Evolutionary conservation across 2,329 filamentous ascomycete species (phyloP).

Genomic region (Stagonosporopsis vannaccii): DNA sequence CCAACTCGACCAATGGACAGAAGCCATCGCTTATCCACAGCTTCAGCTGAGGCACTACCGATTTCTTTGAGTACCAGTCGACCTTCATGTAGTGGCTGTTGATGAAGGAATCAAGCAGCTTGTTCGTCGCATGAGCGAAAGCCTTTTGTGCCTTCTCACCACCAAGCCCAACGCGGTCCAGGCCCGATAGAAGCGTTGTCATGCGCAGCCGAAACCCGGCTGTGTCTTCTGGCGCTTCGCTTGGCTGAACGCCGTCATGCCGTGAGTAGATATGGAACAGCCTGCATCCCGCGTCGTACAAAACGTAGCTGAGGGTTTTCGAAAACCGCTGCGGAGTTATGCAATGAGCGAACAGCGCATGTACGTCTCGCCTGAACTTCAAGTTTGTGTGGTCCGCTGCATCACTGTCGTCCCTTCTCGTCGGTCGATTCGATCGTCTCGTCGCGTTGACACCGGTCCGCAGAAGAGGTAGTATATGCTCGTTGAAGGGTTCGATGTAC

Average conservation of each 20-base stretch:
- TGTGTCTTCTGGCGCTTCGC: slow-evolving; percentile 26
- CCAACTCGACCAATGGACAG: slow-evolving; percentile 68
- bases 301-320: slow-evolving; percentile 61
- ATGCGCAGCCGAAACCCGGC: slow-evolving; percentile 59
- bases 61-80: slow-evolving; percentile 63
- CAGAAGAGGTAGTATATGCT: slow-evolving; percentile 45
- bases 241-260: slow-evolving; percentile 33
- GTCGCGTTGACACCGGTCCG: slow-evolving; percentile 31
- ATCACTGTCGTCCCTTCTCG: slow-evolving; percentile 37
- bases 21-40: slow-evolving; percentile 75
- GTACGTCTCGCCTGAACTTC: slow-evolving; percentile 68
- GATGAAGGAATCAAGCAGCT: slow-evolving; percentile 70
- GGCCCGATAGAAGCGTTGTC: slow-evolving; percentile 63
- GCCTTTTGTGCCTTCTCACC: slow-evolving; percentile 74
- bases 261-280: slow-evolving; percentile 52
- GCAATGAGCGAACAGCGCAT: slow-evolving; percentile 71
- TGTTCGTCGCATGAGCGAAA: slow-evolving; percentile 75
- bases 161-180: slow-evolving; percentile 71
- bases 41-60: slow-evolving; percentile 66
- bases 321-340: slow-evolving; percentile 61
- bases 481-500: slow-evolving; percentile 48
- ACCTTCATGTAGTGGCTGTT: slow-evolving; percentile 66
- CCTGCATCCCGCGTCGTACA: slow-evolving; percentile 61
- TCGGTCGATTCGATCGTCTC: slow-evolving; percentile 48
- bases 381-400: slow-evolving; percentile 29